Base-by-base conservation (phyloP, 2,329 filamentous ascomycete genomes). In the Scytalidium sp. region DNA sequence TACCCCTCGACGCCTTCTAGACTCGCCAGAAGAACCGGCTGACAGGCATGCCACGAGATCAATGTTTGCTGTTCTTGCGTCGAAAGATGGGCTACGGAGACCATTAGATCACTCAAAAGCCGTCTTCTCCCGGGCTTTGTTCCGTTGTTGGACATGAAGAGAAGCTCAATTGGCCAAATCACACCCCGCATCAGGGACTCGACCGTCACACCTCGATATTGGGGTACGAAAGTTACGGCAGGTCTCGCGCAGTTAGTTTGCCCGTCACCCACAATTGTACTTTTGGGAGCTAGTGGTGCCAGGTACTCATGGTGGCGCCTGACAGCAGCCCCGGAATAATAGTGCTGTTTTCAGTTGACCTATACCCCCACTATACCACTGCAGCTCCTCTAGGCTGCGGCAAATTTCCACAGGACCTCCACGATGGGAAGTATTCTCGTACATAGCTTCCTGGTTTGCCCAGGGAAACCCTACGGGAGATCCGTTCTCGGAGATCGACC, bases 401-500 rank as follows among this genome's bases (percentile, higher is more conserved):
- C 47, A 45, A 41, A 47, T 32, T 45, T 42, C 15, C 22, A 23
- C 32, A 40, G 45, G 46, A n/a, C n/a, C n/a, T n/a, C 46, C 49
- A 51, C 46, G 13, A 45, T 19, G 25, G 19, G 39, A 40, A 19
- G 10, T 36, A 32, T 29, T 42, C 46, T 32, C 39, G 45, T 29
- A 44, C 41, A 17, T 43, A 22, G 13, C 22, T 41, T 42, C 20
- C 36, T 41, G 41, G 20, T 17, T 25, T 46, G 43, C 43, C 32
- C 42, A 36, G 45, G 25, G 23, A 42, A 43, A 19, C 41, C 27
- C 27, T 25, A 39, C 23, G 39, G 36, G 49, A 27, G 39, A 49
- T 51, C 52, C 52, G 49, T 50, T 39, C 49, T 50, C 27, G 48
- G 48, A 36, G 32, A n/a, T 41, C 20, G 46, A 23, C 27, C 46